Conservation (phyloP, 2,329 filamentous ascomycete species). For the Microcyclosporella mali region DNA sequence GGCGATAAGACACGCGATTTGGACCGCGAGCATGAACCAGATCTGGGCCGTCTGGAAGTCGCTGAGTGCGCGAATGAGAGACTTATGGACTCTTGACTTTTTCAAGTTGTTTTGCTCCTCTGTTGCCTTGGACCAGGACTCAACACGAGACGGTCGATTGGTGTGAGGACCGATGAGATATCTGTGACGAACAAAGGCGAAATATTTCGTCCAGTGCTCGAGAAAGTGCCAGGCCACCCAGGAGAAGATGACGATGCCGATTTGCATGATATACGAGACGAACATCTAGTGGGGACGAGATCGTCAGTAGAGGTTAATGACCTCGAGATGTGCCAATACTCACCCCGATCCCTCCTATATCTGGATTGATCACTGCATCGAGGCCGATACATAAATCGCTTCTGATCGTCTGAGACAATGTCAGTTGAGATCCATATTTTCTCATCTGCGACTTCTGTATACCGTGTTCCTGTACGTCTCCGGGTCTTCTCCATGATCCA, state of each 20-base stretch:
- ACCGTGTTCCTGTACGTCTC: too few species aligned
- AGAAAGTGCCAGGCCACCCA: constrained; percentile 12
- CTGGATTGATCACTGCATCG: constrained; percentile 12
- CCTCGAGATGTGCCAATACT: not conserved
- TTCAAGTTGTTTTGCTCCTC: constrained; percentile 3
- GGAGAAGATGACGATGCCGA: constrained; percentile 8
- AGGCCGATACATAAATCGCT: constrained; percentile 5
- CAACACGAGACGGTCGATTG: too few species aligned
- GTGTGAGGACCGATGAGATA: too few species aligned
- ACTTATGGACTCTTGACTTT: not conserved
- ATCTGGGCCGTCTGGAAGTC: constrained; percentile 17
- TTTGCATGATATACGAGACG: constrained; percentile 15
- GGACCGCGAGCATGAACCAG: constrained; percentile 16
- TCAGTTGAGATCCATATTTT: too few species aligned
- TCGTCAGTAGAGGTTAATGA: not conserved
- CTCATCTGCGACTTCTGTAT: too few species aligned
- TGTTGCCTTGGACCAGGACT: not conserved
- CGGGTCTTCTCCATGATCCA: too few species aligned
- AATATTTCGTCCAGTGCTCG: constrained; percentile 12
- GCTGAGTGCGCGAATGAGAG: constrained; percentile 8
- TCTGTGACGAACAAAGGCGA: too few species aligned
- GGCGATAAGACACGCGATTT: constrained; percentile 13
- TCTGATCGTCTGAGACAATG: not conserved
- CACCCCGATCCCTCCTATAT: constrained; percentile 9
- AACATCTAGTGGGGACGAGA: constrained; percentile 16